phyloP scores from a whole-genome alignment of 768 basidiomycete genomes.

The Gautieria morchelliformis region DNA sequence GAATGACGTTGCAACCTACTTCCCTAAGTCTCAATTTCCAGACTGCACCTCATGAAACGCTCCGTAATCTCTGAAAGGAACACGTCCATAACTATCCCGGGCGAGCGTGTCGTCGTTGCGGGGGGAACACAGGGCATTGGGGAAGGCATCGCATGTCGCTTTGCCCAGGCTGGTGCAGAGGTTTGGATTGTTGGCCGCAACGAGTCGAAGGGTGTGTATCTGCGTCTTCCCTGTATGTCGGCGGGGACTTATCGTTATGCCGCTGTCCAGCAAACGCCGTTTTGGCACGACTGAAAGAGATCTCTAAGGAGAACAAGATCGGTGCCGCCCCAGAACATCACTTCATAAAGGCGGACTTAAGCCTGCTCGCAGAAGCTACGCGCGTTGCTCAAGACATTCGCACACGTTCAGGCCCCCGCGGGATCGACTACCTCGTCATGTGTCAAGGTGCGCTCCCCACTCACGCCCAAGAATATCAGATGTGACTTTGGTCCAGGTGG shows the following conservation, averaged over 20 bases:
- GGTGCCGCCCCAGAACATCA: not conserved
- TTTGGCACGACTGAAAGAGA: not conserved
- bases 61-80: not conserved
- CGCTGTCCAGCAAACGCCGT: not conserved
- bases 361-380: not conserved
- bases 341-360: slow-evolving; percentile 1
- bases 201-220: slow-evolving; percentile 1
- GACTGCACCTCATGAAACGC: not conserved
- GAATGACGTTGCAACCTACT: no score
- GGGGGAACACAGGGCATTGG: slow-evolving; percentile 29
- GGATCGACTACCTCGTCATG: slow-evolving; percentile 5
- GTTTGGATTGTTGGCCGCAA: slow-evolving; percentile 9
- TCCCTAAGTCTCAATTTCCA: no score
- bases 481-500: not conserved
- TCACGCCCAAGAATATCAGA: not conserved
- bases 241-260: not conserved
- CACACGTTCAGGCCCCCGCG: not conserved
- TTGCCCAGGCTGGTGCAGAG: slow-evolving; percentile 21
- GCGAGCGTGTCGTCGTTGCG: slow-evolving; percentile 13
- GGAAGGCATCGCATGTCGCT: slow-evolving; percentile 35
- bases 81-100: not conserved
- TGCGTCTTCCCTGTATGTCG: not conserved
- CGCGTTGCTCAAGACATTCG: not conserved
- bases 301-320: slow-evolving; percentile 1
- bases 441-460: slow-evolving; percentile 1